Conservation (phyloP, 129 eudicot genomes). For the Chrysanthemum lavandulifolium region DNA sequence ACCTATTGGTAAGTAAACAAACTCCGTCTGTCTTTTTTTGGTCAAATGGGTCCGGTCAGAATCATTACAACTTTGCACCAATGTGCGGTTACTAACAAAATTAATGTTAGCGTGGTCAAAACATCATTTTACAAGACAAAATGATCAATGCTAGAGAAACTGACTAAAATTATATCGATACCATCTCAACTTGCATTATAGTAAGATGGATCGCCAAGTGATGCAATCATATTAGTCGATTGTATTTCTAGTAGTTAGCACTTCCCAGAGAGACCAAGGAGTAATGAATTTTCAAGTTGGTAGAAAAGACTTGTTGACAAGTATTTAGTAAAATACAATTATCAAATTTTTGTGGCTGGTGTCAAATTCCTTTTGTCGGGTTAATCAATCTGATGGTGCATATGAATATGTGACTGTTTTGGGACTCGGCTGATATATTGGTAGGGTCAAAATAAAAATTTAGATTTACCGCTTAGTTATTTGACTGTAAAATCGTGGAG, state of each 20-base stretch:
- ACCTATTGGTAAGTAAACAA: neutral
- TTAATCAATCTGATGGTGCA: constrained; percentile 1
- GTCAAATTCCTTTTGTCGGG: neutral
- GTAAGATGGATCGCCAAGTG: neutral
- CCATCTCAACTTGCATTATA: neutral
- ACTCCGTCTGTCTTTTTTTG: neutral
- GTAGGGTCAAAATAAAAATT: neutral
- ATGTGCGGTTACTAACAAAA: too few relatives aligned
- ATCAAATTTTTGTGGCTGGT: neutral
- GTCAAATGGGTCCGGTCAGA: neutral
- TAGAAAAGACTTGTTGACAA: neutral
- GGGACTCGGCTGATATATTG: neutral
- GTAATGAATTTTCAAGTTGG: neutral
- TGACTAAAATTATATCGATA: too few relatives aligned
- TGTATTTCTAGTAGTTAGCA: neutral
- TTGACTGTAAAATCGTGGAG: constrained; percentile 13
- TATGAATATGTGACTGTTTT: neutral
- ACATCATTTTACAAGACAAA: neutral
- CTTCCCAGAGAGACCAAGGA: constrained; percentile 1
- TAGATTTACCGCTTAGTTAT: neutral
- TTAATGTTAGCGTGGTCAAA: too few relatives aligned
- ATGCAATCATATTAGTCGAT: constrained; percentile 9
- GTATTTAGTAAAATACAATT: neutral
- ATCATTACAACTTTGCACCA: too few relatives aligned
- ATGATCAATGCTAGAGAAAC: neutral